Evolutionary conservation across 2,329 filamentous ascomycete species (phyloP).

Genomic region (Botrytis porri): DNA sequence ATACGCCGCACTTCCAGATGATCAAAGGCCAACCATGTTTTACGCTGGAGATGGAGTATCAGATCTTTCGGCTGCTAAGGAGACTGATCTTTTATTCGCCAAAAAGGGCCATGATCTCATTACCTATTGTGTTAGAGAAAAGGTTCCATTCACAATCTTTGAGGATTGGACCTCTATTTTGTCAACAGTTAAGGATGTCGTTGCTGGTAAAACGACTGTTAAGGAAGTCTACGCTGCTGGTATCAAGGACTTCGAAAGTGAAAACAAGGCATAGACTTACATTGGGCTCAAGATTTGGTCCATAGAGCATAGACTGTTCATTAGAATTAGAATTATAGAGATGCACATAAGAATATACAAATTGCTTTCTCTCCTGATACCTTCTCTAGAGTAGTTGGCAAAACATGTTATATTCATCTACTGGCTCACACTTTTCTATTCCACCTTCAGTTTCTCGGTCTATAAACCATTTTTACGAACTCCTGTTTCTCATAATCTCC

Average conservation of each 20-base stretch:
- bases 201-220: constrained; percentile 67
- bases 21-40: constrained; percentile 75
- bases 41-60: constrained; percentile 95
- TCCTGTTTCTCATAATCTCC: not conserved
- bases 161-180: constrained; percentile 79
- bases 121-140: constrained; percentile 77
- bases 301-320: constrained; percentile 21
- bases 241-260: constrained; percentile 32
- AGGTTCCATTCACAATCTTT: constrained; percentile 85
- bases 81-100: constrained; percentile 91
- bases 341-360: not conserved
- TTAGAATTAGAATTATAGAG: constrained; percentile 15
- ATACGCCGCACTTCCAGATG: constrained; percentile 69
- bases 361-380: not conserved
- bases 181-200: constrained; percentile 71
- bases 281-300: not conserved
- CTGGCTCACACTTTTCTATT: not conserved
- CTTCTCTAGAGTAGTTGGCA: not conserved
- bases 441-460: not conserved
- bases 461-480: not conserved
- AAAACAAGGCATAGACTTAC: constrained; percentile 21
- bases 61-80: constrained; percentile 84
- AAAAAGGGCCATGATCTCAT: constrained; percentile 90
- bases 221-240: constrained; percentile 59
- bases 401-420: not conserved